Conservation (phyloP, 2,329 filamentous ascomycete species). For the Pseudonectria foliicola region DNA sequence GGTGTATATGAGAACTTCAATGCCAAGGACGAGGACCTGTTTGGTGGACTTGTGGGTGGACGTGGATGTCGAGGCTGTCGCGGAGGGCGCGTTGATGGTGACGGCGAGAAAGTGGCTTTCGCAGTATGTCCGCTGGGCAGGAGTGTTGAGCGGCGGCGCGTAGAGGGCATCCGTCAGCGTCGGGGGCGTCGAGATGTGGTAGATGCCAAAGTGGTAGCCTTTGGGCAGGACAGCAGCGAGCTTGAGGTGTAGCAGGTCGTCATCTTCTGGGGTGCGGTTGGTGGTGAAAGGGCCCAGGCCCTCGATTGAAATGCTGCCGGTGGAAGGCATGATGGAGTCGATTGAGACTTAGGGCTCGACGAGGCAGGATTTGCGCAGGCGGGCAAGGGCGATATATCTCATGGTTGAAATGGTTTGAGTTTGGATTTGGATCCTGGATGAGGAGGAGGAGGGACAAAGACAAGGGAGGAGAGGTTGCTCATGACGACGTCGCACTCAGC, state of each 20-base stretch:
- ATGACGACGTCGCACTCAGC: too few relatives aligned
- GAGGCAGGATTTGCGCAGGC: too few relatives aligned
- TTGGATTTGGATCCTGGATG: too few relatives aligned
- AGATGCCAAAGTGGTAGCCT: conserved; percentile 55
- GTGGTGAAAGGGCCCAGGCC: too few relatives aligned
- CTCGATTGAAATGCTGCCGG: too few relatives aligned
- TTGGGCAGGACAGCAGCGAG: conserved; percentile 48
- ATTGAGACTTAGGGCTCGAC: too few relatives aligned
- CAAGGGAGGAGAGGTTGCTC: too few relatives aligned
- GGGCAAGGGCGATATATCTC: too few relatives aligned
- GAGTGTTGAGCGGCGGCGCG: conserved; percentile 64
- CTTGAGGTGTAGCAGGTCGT: conserved; percentile 7
- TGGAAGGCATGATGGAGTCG: too few relatives aligned
- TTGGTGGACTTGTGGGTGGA: conserved; percentile 17
- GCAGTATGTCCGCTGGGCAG: conserved; percentile 72
- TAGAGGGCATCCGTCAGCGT: conserved; percentile 69
- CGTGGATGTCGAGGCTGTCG: conserved; percentile 10
- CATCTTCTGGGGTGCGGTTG: not conserved
- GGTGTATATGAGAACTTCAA: conserved; percentile 84
- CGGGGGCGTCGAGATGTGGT: conserved; percentile 84
- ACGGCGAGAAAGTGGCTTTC: conserved; percentile 70
- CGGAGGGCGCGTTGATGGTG: conserved; percentile 33
- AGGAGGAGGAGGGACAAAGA: too few relatives aligned
- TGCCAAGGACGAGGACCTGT: conserved; percentile 67
- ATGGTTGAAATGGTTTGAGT: too few relatives aligned